These are phyloP conservation scores for Neurospora terricola DNA, from an alignment of 495 filamentous ascomycete species.

Conservation along the genomic window DNA sequence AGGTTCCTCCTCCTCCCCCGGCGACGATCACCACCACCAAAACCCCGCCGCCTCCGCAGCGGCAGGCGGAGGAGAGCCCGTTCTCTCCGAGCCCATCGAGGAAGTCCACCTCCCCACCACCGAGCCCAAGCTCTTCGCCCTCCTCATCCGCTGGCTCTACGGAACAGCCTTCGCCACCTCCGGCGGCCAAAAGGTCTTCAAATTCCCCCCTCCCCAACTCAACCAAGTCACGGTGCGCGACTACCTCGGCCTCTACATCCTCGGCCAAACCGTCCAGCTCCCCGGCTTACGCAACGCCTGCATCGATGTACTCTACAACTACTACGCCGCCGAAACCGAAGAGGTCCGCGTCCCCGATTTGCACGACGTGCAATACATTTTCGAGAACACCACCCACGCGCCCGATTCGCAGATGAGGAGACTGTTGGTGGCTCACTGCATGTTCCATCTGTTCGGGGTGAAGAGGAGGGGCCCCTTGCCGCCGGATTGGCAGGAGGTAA, in stretches of 20 bases:
- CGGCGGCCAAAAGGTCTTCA: slow-evolving; percentile 5
- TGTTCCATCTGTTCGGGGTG: slow-evolving; percentile 15
- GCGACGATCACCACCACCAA: neutral
- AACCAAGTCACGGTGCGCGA: slow-evolving; percentile 10
- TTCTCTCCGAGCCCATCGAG: neutral
- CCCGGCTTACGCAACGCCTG: slow-evolving; percentile 10
- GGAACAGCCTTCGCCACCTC: slow-evolving; percentile 12
- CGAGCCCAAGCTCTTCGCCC: slow-evolving; percentile 14
- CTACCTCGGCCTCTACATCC: slow-evolving; percentile 20
- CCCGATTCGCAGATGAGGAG: slow-evolving; percentile 13
- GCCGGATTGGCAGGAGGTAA: slow-evolving; percentile 10
- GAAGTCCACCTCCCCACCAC: slow-evolving; percentile 10
- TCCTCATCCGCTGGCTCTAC: slow-evolving; percentile 22
- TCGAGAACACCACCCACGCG: slow-evolving; percentile 8
- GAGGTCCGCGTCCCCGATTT: slow-evolving; percentile 5
- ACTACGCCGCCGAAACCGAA: slow-evolving; percentile 5
- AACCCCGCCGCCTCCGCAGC: neutral
- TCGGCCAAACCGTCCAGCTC: slow-evolving; percentile 17
- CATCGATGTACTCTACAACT: slow-evolving; percentile 11
- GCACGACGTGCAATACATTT: slow-evolving; percentile 16
- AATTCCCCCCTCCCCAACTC: slow-evolving; percentile 10
- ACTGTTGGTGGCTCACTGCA: slow-evolving; percentile 12
- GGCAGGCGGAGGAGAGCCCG: too few relatives aligned
- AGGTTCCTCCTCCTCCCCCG: neutral
- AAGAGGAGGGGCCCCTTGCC: slow-evolving; percentile 7